These are phyloP conservation scores for Diaporthe vaccinii DNA, from an alignment of 2,329 filamentous ascomycete species.

Conservation along the genomic window DNA sequence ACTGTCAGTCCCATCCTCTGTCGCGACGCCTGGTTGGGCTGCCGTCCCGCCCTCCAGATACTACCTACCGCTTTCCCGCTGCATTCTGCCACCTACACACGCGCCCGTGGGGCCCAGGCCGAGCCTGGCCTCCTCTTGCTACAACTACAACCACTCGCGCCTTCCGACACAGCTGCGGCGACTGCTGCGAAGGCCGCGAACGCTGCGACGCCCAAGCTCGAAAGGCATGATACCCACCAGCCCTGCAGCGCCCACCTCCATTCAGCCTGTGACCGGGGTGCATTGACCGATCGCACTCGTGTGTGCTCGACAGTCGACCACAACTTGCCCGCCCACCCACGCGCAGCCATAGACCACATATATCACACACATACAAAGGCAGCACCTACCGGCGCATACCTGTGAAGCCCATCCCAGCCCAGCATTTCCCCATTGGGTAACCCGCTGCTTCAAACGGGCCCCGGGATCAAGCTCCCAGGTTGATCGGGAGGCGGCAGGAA, in stretches of 20 bases:
- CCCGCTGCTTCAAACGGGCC: slow-evolving; percentile 14
- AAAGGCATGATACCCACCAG: slow-evolving; percentile 29
- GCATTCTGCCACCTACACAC: background rate
- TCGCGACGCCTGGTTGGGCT: slow-evolving; percentile 10
- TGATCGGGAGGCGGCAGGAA: slow-evolving; percentile 40
- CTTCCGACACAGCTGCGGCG: slow-evolving; percentile 2
- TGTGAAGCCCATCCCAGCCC: background rate
- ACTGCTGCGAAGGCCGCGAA: slow-evolving; percentile 5
- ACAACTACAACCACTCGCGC: background rate
- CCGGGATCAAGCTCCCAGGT: slow-evolving; percentile 34
- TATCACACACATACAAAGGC: background rate
- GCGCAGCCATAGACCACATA: slow-evolving; percentile 8
- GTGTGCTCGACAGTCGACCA: slow-evolving; percentile 28
- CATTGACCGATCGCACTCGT: slow-evolving; percentile 27
- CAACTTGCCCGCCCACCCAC: slow-evolving; percentile 18
- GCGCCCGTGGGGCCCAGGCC: background rate
- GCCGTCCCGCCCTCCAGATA: slow-evolving; percentile 1
- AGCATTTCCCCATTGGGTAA: slow-evolving; percentile 11
- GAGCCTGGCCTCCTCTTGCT: background rate
- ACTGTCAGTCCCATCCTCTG: background rate
- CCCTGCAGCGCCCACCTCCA: slow-evolving; percentile 18
- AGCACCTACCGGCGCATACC: slow-evolving; percentile 20
- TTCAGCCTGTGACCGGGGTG: slow-evolving; percentile 23
- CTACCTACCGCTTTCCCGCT: background rate
- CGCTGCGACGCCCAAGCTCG: slow-evolving; percentile 14